Conservation (phyloP, 2,329 filamentous ascomycete species). For the Aspergillus pseudotamarii region DNA sequence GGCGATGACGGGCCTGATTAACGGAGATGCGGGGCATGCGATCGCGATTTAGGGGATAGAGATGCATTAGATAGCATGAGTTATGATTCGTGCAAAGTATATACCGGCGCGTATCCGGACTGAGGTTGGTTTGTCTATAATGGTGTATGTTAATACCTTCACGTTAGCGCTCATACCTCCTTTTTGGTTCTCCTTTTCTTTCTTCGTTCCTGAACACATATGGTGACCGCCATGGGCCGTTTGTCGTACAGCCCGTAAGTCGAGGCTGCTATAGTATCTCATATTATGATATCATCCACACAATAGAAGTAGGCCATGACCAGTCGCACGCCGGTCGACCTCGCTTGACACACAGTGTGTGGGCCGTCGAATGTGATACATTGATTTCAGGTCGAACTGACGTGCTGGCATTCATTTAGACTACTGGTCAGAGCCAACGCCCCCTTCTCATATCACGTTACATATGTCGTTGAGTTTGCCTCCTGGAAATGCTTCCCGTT, state of each 20-base stretch:
- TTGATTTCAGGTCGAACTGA: not conserved
- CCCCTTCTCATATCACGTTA: not conserved
- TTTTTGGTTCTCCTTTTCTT: not conserved
- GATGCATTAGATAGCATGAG: not conserved
- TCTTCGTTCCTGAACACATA: not conserved
- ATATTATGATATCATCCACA: not conserved
- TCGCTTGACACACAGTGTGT: not conserved
- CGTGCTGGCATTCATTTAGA: not conserved
- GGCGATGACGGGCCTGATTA: conserved; percentile 4
- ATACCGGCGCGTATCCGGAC: not conserved
- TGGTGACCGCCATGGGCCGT: not conserved
- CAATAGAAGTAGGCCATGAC: not conserved
- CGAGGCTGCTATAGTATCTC: not conserved
- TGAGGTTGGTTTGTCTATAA: not conserved
- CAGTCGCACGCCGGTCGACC: not conserved
- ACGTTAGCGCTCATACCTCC: not conserved
- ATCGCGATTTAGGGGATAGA: conserved; percentile 1
- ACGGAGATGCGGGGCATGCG: conserved; percentile 13
- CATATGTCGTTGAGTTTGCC: not conserved
- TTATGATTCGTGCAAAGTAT: not conserved
- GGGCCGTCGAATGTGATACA: conserved; percentile 6
- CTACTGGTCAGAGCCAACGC: conserved; percentile 1
- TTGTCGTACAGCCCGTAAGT: not conserved
- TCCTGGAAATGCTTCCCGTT: not conserved
- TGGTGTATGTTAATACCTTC: not conserved